Evolutionary conservation across 2,329 filamentous ascomycete species (phyloP), one percentile per base, ranked within the genome.

Genomic region (Microcyclosporella mali): DNA sequence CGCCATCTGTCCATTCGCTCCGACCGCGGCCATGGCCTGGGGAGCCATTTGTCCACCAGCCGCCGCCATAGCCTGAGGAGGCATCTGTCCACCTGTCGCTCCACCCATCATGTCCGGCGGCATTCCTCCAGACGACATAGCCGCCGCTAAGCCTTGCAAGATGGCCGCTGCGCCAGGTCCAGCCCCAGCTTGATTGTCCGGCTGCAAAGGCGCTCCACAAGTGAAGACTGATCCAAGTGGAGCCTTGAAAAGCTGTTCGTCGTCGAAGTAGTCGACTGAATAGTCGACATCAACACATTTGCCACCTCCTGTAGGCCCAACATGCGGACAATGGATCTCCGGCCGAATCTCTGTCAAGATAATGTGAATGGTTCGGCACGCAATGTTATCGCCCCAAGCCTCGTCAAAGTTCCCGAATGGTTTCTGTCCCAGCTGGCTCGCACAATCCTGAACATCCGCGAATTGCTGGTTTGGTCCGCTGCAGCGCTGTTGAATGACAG

Each of bases 341-440:
- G 58, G 58, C 19, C 56, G 32, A 12, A 58, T 45, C 14, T 37
- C 35, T 1, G 59, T 57, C 18, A 71, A 56, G 15, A 70, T 55
- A 18, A 69, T 44, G 49, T 71, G 69, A 31, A 71, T 66, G 6
- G 56, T 60, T 2, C 68, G 56, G 49, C 67, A 71, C 18, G 66
- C 66, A 7, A 71, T 52, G 38, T 69, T 70, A 46, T 72, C 67
- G 8, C 65, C 67, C 65, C 67, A 71, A 0, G 63, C 62, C 46
- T 69, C 63, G 39, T 69, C 65, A 40, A 67, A 71, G 25, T 51
- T 64, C 1, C 67, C 68, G 41, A 66, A 70, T 0, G 55, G 46
- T 53, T 68, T 67, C 29, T 41, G 15, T 8, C 55, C 55, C 25
- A 70, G 50, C 4, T 52, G 41, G 2, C 47, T 31, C 2, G 66